A percentile compares a stretch with the other conserved stretches of the same genome.
phyloP scores from a whole-genome alignment of 129 eudicot species.

The Artemisia argyi region DNA sequence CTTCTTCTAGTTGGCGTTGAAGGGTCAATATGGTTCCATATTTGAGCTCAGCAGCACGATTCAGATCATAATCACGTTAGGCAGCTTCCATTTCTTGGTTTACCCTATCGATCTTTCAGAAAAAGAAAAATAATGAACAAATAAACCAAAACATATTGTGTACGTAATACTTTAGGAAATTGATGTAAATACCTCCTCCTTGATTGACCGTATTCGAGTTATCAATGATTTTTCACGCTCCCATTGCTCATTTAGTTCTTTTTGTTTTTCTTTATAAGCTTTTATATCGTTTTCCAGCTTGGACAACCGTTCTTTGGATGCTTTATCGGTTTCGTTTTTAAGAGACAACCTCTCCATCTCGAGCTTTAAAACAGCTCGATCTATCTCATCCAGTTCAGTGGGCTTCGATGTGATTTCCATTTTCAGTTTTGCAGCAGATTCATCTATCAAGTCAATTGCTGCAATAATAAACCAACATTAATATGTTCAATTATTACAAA shows the following conservation, averaged over 20 bases:
- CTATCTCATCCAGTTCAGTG: constrained; percentile 84
- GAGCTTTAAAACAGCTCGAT: constrained; percentile 84
- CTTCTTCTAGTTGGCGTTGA: constrained; percentile 83
- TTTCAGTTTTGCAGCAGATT: constrained; percentile 93
- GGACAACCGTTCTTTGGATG: constrained; percentile 75
- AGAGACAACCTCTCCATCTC: constrained; percentile 95
- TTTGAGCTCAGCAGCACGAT: constrained; percentile 94
- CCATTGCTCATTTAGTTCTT: constrained; percentile 81
- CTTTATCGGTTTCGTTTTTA: constrained; percentile 80
- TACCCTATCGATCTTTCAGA: constrained; percentile 78
- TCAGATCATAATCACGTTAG: constrained; percentile 87
- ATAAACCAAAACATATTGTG: background rate
- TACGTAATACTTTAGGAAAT: background rate
- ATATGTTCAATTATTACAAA: no score
- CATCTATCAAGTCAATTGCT: constrained; percentile 97
- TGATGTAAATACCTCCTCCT: constrained; percentile 69
- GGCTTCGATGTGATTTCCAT: constrained; percentile 99
- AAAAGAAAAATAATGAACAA: constrained; percentile 3
- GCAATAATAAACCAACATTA: constrained; percentile 26
- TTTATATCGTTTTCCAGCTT: constrained; percentile 76
- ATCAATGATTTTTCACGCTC: constrained; percentile 77
- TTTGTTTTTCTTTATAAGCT: constrained; percentile 70
- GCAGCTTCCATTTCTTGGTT: constrained; percentile 98
- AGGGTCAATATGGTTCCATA: constrained; percentile 81
- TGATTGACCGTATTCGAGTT: constrained; percentile 71